phyloP scores from a whole-genome alignment of 1,284 basidiomycete species.

The Naganishia albida region DNA sequence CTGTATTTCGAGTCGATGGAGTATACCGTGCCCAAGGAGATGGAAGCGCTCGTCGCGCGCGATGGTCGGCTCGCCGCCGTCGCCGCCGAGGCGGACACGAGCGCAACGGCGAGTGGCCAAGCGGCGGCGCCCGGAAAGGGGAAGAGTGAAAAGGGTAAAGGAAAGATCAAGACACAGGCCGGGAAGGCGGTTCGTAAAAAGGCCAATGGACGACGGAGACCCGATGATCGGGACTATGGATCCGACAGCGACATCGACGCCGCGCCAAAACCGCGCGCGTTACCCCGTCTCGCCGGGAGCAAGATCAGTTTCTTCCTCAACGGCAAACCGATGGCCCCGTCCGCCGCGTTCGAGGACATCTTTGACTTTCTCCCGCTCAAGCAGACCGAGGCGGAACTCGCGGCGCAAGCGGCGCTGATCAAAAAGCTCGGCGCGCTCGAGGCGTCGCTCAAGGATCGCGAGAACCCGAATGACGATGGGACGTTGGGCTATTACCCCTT shows the following conservation, averaged over 20 bases:
- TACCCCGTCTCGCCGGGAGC: slow-evolving; percentile 72
- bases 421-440: slow-evolving; percentile 65
- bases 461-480: slow-evolving; percentile 91
- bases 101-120: neutral
- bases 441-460: slow-evolving; percentile 59
- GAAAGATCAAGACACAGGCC: slow-evolving; percentile 37
- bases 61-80: slow-evolving; percentile 56
- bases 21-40: slow-evolving; percentile 88
- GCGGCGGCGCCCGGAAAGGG: neutral
- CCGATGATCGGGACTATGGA: slow-evolving; percentile 28
- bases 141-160: slow-evolving; percentile 32
- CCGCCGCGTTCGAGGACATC: slow-evolving; percentile 75
- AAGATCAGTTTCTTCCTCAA: slow-evolving; percentile 90
- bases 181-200: slow-evolving; percentile 69
- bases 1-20: slow-evolving; percentile 94
- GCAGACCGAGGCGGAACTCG: slow-evolving; percentile 56
- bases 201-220: slow-evolving; percentile 39
- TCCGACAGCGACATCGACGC: slow-evolving; percentile 41
- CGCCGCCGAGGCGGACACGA: slow-evolving; percentile 53
- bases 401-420: slow-evolving; percentile 59
- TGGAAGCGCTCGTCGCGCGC: slow-evolving; percentile 78
- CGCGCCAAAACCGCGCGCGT: slow-evolving; percentile 38
- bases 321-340: slow-evolving; percentile 71
- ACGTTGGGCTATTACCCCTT: slow-evolving; percentile 94
- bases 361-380: slow-evolving; percentile 90